Evolutionary conservation across 768 basidiomycete genomes (phyloP), one percentile per base, ranked within the genome.

Genomic region (Amanita molliuscula): DNA sequence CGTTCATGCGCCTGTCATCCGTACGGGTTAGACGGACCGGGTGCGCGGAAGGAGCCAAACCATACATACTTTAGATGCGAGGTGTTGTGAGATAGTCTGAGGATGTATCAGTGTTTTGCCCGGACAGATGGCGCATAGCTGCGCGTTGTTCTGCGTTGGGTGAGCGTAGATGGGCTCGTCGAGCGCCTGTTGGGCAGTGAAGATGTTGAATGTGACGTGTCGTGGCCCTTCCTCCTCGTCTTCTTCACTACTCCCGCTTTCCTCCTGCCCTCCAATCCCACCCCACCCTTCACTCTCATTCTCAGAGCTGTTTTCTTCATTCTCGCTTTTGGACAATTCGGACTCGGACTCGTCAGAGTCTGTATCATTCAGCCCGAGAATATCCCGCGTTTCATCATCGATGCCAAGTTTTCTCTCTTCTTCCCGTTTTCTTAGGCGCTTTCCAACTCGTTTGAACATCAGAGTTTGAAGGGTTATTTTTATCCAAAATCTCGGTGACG

Each of bases 361-460:
- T 0, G 84, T 84, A 55, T 88, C 82, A 36, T 86, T 72, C 54
- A 88, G 60, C 21, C 84, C 86, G 10, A 87, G 65, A 31, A 79
- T 59, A 43, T 77, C 78, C 58, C 74, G 84, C 68, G 71, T 68
- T n/a, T 81, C 81, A 29, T 74, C 76, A 51, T 84, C 78, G 4
- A 84, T 56, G 0, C 78, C 82, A 31, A 83, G 71, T 16, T 78
- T 75, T 61, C 82, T 81, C 53, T 84, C 83, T 55, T 81, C 70
- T 57, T 81, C 71, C 52, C 70, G 74, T 57, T 74, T 81, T 57
- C 71, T 72, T 21, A 72, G 74, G 41, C 81, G 75, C 61, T 81
- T 88, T 55, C 81, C 81, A 6, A 87, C 72, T 52, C 88, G 78
- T 66, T 90, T 89, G 72, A 87, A 88, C 87, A 89, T 89, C 8